Evolutionary conservation across 371 early-diverging fungal species (phyloP).

Genomic region (Actinomortierella wolfii): DNA sequence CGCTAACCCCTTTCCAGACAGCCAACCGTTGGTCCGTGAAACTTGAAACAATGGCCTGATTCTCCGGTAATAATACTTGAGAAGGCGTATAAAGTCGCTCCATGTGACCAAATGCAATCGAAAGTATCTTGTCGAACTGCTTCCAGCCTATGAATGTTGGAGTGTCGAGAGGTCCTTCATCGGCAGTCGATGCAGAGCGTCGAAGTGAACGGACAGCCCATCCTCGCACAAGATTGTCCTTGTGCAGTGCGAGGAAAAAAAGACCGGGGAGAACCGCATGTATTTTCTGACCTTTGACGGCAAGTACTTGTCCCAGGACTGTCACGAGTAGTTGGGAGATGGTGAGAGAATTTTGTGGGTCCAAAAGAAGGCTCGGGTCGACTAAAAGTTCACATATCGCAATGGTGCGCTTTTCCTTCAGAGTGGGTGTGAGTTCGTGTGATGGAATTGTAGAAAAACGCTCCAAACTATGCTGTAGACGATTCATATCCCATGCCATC

Average conservation of each 20-base stretch:
- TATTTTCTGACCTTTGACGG: slow-evolving; percentile 17
- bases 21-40: too few relatives aligned
- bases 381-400: slow-evolving; percentile 28
- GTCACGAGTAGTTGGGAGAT: slow-evolving; percentile 11
- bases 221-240: slow-evolving; percentile 11
- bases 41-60: too few relatives aligned
- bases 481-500: slow-evolving; percentile 29
- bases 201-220: slow-evolving; percentile 15
- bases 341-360: slow-evolving; percentile 8
- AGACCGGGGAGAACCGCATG: slow-evolving; percentile 29
- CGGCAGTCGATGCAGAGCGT: too few relatives aligned
- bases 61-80: too few relatives aligned
- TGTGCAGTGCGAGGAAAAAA: slow-evolving; percentile 32
- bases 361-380: slow-evolving; percentile 22
- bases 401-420: slow-evolving; percentile 13
- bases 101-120: too few relatives aligned
- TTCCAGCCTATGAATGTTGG: too few relatives aligned
- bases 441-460: neutral
- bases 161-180: too few relatives aligned
- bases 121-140: too few relatives aligned
- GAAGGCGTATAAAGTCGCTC: too few relatives aligned
- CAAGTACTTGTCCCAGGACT: slow-evolving; percentile 15
- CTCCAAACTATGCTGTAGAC: slow-evolving; percentile 15
- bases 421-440: slow-evolving; percentile 1
- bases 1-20: slow-evolving; percentile 16